Evolutionary conservation across 768 basidiomycete species (phyloP).

Genomic region (Leccinum disarticulatum): DNA sequence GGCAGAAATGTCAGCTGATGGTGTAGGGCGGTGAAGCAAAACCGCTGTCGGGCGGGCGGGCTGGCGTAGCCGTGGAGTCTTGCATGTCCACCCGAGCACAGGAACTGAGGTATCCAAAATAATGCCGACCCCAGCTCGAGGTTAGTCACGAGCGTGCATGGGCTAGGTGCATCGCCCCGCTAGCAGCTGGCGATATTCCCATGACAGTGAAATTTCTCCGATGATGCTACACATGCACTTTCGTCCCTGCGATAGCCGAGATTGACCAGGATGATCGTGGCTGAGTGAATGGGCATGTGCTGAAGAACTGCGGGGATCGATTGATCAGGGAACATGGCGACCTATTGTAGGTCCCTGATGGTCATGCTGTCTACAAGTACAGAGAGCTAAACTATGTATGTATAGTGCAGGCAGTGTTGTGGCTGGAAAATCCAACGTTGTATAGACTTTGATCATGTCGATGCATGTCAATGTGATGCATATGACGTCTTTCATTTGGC

Average conservation of each 20-base stretch:
- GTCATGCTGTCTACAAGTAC: too few species aligned
- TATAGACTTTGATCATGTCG: too few species aligned
- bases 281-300: neutral
- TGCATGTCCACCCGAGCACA: neutral
- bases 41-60: constrained; percentile 1
- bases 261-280: neutral
- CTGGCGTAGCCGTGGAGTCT: neutral
- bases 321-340: neutral
- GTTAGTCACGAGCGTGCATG: neutral
- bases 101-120: neutral
- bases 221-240: neutral
- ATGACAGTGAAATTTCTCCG: constrained; percentile 3
- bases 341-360: too few species aligned
- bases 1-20: constrained; percentile 8
- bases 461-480: too few species aligned
- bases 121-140: neutral
- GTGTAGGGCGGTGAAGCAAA: neutral
- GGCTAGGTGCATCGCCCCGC: neutral
- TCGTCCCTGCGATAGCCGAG: neutral
- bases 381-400: too few species aligned
- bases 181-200: constrained; percentile 3
- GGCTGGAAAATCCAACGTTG: too few species aligned
- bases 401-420: too few species aligned
- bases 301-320: neutral
- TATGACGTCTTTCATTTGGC: too few species aligned